These are phyloP conservation scores for Xylaria hypoxylon DNA, from an alignment of 2,329 filamentous ascomycete species.

Conservation along the genomic window DNA sequence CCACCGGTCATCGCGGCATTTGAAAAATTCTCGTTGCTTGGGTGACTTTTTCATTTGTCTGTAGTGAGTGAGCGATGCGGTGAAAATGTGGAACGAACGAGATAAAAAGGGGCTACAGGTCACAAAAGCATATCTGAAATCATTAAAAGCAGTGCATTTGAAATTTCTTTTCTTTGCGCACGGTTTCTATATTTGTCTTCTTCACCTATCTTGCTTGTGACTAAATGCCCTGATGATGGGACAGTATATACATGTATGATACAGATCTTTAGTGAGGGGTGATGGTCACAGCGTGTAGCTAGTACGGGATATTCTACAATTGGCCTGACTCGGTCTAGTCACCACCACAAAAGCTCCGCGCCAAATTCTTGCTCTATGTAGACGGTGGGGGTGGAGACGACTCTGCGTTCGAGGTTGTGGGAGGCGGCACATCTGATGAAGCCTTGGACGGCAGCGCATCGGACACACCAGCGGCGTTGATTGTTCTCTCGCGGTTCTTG, in stretches of 20 bases:
- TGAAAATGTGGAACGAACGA: neutral
- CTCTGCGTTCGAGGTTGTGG: conserved; percentile 25
- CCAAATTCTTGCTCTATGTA: conserved; percentile 28
- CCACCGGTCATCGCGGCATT: conserved; percentile 63
- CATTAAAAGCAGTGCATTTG: conserved; percentile 33
- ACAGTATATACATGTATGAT: conserved; percentile 48
- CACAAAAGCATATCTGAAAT: conserved; percentile 1
- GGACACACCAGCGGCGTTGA: conserved; percentile 52
- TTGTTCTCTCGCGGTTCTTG: conserved; percentile 59
- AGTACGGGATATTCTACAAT: conserved; percentile 34
- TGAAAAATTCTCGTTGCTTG: conserved; percentile 63
- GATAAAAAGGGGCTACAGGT: neutral
- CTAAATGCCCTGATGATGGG: conserved; percentile 19
- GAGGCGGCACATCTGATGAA: conserved; percentile 22
- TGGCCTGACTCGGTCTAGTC: conserved; percentile 4
- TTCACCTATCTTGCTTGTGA: neutral
- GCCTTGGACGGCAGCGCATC: conserved; percentile 15
- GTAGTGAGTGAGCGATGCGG: neutral
- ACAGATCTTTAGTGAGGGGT: conserved; percentile 40
- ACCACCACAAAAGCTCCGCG: conserved; percentile 1
- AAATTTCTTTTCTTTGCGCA: neutral
- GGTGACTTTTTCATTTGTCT: conserved; percentile 47
- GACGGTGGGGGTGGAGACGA: conserved; percentile 38
- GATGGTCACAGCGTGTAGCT: conserved; percentile 3
- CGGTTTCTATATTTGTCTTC: conserved; percentile 20